phyloP scores from a whole-genome alignment of 257 asterid species.

The Prunella vulgaris region DNA sequence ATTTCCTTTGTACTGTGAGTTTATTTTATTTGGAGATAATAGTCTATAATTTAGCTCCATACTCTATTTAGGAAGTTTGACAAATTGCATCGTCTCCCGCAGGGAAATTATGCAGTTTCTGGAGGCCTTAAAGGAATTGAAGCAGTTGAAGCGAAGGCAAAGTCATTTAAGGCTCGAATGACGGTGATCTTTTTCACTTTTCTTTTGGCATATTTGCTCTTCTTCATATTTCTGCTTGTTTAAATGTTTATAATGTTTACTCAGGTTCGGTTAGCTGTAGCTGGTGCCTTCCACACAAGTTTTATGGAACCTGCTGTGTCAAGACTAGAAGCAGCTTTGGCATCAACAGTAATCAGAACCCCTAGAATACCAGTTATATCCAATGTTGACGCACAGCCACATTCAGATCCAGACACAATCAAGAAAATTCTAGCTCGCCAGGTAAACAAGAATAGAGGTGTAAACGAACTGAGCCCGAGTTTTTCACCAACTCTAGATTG shows the following conservation, averaged over 20 bases:
- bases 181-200: conserved; percentile 37
- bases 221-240: not conserved
- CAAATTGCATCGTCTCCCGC: conserved; percentile 12
- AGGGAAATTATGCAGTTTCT: conserved; percentile 98
- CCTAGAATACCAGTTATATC: conserved; percentile 95
- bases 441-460: conserved; percentile 30
- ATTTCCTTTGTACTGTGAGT: conserved; percentile 90
- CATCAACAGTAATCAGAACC: conserved; percentile 63
- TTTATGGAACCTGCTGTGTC: conserved; percentile 97
- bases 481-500: not conserved
- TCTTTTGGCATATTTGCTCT: not conserved
- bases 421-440: conserved; percentile 88
- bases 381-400: conserved; percentile 87
- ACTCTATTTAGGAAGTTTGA: not conserved
- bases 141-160: conserved; percentile 97
- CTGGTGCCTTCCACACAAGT: conserved; percentile 94
- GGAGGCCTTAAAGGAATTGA: conserved; percentile 97
- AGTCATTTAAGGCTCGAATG: conserved; percentile 96
- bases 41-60: conserved; percentile 1
- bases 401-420: conserved; percentile 50
- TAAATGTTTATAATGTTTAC: not conserved
- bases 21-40: not conserved
- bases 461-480: not conserved
- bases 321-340: conserved; percentile 77
- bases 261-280: conserved; percentile 92